These are phyloP conservation scores for Hemileccinum rubropunctum DNA, from an alignment of 768 basidiomycete genomes.

Conservation along the genomic window DNA sequence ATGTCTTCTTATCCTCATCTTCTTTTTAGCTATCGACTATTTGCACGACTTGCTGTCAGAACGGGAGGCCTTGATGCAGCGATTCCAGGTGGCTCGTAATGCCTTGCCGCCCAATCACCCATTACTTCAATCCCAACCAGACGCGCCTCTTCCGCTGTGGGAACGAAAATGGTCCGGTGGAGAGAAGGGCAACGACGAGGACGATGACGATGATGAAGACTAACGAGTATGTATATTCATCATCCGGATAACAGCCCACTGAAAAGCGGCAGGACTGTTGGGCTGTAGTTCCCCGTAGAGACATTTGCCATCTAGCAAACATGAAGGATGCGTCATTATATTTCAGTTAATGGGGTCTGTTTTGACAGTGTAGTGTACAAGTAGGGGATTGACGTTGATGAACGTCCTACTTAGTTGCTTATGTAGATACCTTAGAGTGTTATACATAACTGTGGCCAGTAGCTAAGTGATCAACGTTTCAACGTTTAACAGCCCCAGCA, in stretches of 20 bases:
- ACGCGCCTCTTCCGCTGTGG: constrained; percentile 54
- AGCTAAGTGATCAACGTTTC: too few species aligned
- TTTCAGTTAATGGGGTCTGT: constrained; percentile 25
- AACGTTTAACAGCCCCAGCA: not conserved
- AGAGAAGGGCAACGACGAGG: constrained; percentile 46
- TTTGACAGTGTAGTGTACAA: constrained; percentile 10
- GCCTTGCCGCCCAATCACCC: constrained; percentile 62
- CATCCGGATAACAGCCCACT: not conserved
- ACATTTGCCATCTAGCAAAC: constrained; percentile 5
- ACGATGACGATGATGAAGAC: constrained; percentile 48
- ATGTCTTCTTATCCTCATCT: constrained; percentile 2
- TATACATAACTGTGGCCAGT: too few species aligned
- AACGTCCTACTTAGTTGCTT: constrained; percentile 7
- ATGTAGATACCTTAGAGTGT: constrained; percentile 18
- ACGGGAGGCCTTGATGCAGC: constrained; percentile 52
- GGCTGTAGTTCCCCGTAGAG: not conserved
- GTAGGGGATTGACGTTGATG: not conserved
- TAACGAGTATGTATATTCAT: constrained; percentile 10
- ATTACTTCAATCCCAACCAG: constrained; percentile 34
- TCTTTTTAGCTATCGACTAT: constrained; percentile 75
- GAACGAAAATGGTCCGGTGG: constrained; percentile 86
- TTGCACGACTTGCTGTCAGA: constrained; percentile 64
- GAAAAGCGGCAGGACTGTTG: not conserved
- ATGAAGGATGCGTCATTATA: constrained; percentile 20
- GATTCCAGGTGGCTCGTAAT: constrained; percentile 58